Evolutionary conservation across 768 basidiomycete species (phyloP).

Genomic region (Mycena rosella): DNA sequence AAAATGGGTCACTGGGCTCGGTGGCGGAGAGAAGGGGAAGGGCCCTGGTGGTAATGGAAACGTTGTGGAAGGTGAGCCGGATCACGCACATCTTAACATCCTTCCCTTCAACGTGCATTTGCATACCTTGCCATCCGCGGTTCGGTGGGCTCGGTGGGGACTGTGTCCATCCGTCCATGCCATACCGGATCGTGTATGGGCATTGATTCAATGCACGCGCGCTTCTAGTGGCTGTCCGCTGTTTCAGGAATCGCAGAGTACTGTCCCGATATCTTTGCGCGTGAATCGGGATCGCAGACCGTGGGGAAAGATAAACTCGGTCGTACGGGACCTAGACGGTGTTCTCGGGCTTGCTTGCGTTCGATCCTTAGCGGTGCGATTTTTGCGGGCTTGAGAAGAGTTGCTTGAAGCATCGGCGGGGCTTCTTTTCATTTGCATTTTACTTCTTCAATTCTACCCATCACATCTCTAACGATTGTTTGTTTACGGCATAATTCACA

Average conservation of each 20-base stretch:
- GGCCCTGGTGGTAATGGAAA: slow-evolving; percentile 24
- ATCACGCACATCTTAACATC: slow-evolving; percentile 38
- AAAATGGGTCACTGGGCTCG: slow-evolving; percentile 56
- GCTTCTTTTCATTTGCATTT: slow-evolving; percentile 35
- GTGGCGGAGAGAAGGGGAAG: slow-evolving; percentile 42
- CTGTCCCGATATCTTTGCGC: slow-evolving; percentile 20
- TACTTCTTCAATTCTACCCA: slow-evolving; percentile 34
- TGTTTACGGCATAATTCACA: slow-evolving; percentile 40
- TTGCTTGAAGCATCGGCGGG: slow-evolving; percentile 17
- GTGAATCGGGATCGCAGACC: slow-evolving; percentile 27
- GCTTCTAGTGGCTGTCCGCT: slow-evolving; percentile 32
- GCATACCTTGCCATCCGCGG: slow-evolving; percentile 20
- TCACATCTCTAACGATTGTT: slow-evolving; percentile 37
- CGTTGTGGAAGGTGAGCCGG: slow-evolving; percentile 33
- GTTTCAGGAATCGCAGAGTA: slow-evolving; percentile 26
- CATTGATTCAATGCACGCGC: slow-evolving; percentile 4
- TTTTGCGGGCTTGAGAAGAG: slow-evolving; percentile 29
- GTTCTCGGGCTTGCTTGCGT: slow-evolving; percentile 26
- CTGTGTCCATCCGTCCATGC: slow-evolving; percentile 39
- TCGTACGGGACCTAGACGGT: slow-evolving; percentile 28
- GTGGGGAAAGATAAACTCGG: slow-evolving; percentile 29
- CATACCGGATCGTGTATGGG: slow-evolving; percentile 5
- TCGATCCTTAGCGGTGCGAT: slow-evolving; percentile 27
- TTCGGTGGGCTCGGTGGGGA: slow-evolving; percentile 36
- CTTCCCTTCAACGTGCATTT: slow-evolving; percentile 25